These are phyloP conservation scores for Nakazawaea molendinolei DNA, from an alignment of 805 yeast genomes.

Conservation along the genomic window DNA sequence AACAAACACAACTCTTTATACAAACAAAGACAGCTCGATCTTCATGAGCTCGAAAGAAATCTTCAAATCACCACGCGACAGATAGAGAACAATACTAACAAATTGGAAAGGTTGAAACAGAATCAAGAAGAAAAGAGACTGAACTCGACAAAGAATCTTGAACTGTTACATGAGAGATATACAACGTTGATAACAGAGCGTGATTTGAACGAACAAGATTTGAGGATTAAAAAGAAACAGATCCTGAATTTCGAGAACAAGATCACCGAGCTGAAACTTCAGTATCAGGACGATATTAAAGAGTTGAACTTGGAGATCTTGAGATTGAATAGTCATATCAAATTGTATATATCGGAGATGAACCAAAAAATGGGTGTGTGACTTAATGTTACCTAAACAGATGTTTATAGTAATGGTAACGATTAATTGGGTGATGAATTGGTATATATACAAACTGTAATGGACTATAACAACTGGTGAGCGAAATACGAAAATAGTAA, in stretches of 20 bases:
- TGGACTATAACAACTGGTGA: no score
- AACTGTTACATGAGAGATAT: conserved; percentile 37
- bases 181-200: conserved; percentile 42
- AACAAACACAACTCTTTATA: conserved; percentile 33
- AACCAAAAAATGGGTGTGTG: conserved; percentile 29
- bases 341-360: conserved; percentile 46
- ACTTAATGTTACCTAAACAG: no score
- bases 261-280: conserved; percentile 30
- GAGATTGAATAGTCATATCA: conserved; percentile 47
- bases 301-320: conserved; percentile 48
- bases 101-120: conserved; percentile 34
- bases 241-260: conserved; percentile 38
- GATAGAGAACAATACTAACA: conserved; percentile 39
- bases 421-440: no score
- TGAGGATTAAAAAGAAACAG: conserved; percentile 39
- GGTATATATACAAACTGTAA: no score
- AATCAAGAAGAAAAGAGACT: conserved; percentile 40
- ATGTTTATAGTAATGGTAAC: no score
- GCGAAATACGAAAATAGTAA: no score
- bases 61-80: conserved; percentile 44
- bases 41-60: conserved; percentile 35
- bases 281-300: conserved; percentile 46
- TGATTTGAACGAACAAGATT: conserved; percentile 39
- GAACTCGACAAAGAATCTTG: conserved; percentile 34
- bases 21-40: conserved; percentile 30